phyloP scores from a whole-genome alignment of 106 monocot genomes.

The Dactylorhiza incarnata region DNA sequence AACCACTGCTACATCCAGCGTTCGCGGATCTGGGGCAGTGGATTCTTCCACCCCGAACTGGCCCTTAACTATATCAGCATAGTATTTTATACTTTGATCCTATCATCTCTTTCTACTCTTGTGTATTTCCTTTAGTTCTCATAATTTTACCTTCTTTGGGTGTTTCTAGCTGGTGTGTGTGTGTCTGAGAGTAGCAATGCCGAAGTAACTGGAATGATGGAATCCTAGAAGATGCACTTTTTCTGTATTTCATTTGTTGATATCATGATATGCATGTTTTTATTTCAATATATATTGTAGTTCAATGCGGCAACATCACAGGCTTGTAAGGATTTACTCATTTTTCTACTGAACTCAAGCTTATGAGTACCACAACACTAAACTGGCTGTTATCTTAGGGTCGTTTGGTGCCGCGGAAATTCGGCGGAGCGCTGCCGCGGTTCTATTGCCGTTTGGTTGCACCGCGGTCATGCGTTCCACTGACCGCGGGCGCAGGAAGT shows the following conservation, averaged over 20 bases:
- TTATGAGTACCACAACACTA: neutral
- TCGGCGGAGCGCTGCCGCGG: too few species aligned
- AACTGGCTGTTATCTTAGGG: slow-evolving; percentile 1
- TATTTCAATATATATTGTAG: neutral
- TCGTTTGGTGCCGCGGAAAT: too few species aligned
- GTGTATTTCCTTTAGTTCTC: neutral
- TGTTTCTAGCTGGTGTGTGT: neutral
- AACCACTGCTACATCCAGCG: too few species aligned
- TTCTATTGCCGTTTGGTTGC: too few species aligned
- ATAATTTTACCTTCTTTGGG: neutral
- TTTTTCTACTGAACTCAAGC: neutral
- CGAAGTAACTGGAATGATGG: neutral
- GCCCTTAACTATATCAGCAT: too few species aligned
- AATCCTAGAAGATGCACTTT: neutral
- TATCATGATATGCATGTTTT: neutral
- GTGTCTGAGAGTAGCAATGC: neutral
- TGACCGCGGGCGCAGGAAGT: too few species aligned
- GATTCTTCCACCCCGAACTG: too few species aligned
- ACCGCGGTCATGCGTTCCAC: too few species aligned
- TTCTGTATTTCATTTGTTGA: neutral
- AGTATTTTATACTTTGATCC: neutral
- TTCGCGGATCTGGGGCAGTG: too few species aligned
- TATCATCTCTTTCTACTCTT: neutral
- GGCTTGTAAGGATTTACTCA: neutral
- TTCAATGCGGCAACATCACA: neutral